phyloP scores from a whole-genome alignment of 192 early-diverging fungal genomes.

The Coemansia sp. region DNA sequence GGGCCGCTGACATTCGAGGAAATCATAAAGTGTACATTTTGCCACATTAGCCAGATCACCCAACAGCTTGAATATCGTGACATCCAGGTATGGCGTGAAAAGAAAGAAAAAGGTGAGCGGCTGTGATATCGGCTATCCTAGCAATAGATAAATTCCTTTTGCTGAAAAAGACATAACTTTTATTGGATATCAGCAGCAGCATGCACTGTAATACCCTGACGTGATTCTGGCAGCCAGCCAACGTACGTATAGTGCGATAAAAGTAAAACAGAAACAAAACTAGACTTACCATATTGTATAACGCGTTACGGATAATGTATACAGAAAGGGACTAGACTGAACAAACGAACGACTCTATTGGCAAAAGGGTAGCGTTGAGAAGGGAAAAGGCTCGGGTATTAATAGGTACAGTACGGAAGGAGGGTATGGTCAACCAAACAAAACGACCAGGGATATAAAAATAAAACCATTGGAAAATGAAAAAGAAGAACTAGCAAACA shows the following conservation, averaged over 20 bases:
- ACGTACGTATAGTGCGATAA: not conserved
- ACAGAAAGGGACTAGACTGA: not conserved
- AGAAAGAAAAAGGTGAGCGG: not conserved
- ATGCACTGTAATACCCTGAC: not conserved
- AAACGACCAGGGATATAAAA: not conserved
- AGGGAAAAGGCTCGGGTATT: not conserved
- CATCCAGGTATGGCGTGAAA: not conserved
- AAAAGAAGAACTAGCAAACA: constrained; percentile 12
- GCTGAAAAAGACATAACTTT: not conserved
- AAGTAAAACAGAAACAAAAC: not conserved
- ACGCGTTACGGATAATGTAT: constrained; percentile 5
- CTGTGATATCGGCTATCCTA: not conserved
- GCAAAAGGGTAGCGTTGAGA: not conserved
- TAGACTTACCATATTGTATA: not conserved
- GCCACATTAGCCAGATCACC: not conserved
- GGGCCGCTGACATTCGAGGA: not conserved
- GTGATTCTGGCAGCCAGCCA: not conserved
- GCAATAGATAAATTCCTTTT: not conserved
- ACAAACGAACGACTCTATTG: not conserved
- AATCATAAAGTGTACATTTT: not conserved
- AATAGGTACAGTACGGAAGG: constrained; percentile 6
- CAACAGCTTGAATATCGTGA: not conserved
- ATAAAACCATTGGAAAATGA: constrained; percentile 27
- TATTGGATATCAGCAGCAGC: not conserved
- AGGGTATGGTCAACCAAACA: not conserved